Conservation (phyloP, 331 rosid genomes). For the Saraca asoca region DNA sequence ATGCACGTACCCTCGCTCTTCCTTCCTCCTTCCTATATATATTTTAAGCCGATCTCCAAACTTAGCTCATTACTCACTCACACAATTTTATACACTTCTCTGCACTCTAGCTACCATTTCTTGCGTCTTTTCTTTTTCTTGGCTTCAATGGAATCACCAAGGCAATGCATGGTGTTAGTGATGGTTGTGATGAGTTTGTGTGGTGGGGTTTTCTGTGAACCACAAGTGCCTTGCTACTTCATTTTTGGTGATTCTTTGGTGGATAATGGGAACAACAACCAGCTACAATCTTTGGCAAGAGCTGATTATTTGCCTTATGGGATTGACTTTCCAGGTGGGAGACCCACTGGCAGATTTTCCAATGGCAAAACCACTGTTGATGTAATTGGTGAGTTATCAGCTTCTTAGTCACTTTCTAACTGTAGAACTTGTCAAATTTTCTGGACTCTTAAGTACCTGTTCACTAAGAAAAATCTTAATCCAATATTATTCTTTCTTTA, state of each 20-base stretch:
- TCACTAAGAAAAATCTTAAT: too few species aligned
- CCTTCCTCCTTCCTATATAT: slow-evolving; percentile 42
- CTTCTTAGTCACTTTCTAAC: not conserved
- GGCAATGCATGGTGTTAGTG: slow-evolving; percentile 27
- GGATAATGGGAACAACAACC: slow-evolving; percentile 66
- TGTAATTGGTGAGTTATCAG: slow-evolving; percentile 50
- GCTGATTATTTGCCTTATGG: slow-evolving; percentile 66
- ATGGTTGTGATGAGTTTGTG: slow-evolving; percentile 28
- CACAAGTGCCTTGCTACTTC: slow-evolving; percentile 67
- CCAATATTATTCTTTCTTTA: too few species aligned
- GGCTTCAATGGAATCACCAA: slow-evolving; percentile 33
- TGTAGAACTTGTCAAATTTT: too few species aligned
- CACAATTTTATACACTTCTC: not conserved
- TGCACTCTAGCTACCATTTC: not conserved
- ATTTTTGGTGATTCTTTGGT: slow-evolving; percentile 72
- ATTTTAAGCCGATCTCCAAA: slow-evolving; percentile 2
- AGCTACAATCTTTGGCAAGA: slow-evolving; percentile 52
- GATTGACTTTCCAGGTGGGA: slow-evolving; percentile 48
- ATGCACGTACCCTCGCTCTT: not conserved
- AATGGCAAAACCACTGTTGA: slow-evolving; percentile 64
- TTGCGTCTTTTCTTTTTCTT: slow-evolving; percentile 17
- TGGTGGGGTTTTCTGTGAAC: slow-evolving; percentile 37
- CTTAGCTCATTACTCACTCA: slow-evolving; percentile 44
- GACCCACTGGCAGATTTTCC: slow-evolving; percentile 63
- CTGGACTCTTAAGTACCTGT: too few species aligned